phyloP scores from a whole-genome alignment of 371 early-diverging fungal genomes.

The Mucor ambiguus region DNA sequence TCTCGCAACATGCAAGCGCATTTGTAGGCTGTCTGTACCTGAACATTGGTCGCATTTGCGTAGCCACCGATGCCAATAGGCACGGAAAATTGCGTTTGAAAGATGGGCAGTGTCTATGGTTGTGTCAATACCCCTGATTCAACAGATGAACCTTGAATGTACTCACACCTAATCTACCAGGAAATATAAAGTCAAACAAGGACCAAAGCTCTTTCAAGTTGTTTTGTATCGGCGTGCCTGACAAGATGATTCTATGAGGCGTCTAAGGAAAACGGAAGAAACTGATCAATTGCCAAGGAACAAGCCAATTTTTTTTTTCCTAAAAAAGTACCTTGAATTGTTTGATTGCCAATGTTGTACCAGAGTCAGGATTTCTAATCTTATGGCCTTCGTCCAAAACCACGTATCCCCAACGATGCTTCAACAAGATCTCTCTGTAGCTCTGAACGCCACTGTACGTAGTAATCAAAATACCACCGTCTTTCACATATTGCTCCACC shows the following conservation, averaged over 20 bases:
- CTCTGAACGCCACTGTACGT: conserved; percentile 85
- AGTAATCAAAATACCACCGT: conserved; percentile 83
- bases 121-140: background rate
- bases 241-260: conserved; percentile 86
- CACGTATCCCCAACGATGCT: conserved; percentile 86
- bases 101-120: conserved; percentile 81
- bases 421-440: conserved; percentile 67
- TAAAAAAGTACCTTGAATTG: conserved; percentile 53
- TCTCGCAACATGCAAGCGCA: conserved; percentile 91
- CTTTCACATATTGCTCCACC: conserved; percentile 38
- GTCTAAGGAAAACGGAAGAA: conserved; percentile 49
- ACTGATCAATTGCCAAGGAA: background rate
- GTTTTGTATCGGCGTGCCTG: conserved; percentile 99
- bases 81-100: conserved; percentile 88
- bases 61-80: conserved; percentile 94
- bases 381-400: conserved; percentile 98
- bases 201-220: conserved; percentile 97
- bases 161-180: conserved; percentile 88
- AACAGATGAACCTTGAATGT: background rate
- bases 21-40: conserved; percentile 92
- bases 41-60: conserved; percentile 83
- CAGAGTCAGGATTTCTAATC: conserved; percentile 95
- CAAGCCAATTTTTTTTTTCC: too few relatives aligned
- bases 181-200: conserved; percentile 94
- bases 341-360: conserved; percentile 87